Evolutionary conservation across 257 asterid species (phyloP), one percentile per base, ranked within the genome.

Genomic region (Primulina huaijiensis): DNA sequence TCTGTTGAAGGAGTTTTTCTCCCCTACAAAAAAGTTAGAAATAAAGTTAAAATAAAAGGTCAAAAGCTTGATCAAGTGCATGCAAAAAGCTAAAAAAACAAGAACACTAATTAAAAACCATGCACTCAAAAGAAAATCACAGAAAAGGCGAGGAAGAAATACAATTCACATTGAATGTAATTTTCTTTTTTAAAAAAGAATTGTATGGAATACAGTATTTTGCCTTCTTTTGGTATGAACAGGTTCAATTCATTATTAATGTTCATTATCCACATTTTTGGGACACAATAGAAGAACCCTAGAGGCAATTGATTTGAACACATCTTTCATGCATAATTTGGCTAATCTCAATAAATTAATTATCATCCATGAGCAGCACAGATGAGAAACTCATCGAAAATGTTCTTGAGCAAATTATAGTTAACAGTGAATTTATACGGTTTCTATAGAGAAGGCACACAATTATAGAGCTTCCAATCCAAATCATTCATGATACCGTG

Each of bases 1-100:
- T 88, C 97, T 46, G 79, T 61, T 61, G 95, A 88, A 64, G 92
- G 88, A 38, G 89, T 86, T 81, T 77, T 87, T 67, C 84, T 81
- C 23, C 87, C 85, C 99, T 93, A 89, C 72, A 71, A 69, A 64
- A 70, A 55, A 21, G 25, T 70, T 30, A 78, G 79, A 71, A 65
- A 52, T 40, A 64, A 71, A 64, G 67, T 70, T 68, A 8, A 20
- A 14, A 65, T 38, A 40, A 75, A 62, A 68, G 60, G n/a, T 43
- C 35, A 68, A 56, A 72, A 55, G 43, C 46, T 20, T 43, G 20
- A 19, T 14, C 20, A 50, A 50, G 57, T 50, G 57, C 30, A 6
- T 58, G 43, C 31, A 60, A 50, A 68, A 38, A 11, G 52, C 46
- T 64, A 58, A 35, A 65, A 34, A 37, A 70, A 53, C 12, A 56